Conservation (phyloP, 441 rosid species). For the Hypseocharis bilobata region DNA sequence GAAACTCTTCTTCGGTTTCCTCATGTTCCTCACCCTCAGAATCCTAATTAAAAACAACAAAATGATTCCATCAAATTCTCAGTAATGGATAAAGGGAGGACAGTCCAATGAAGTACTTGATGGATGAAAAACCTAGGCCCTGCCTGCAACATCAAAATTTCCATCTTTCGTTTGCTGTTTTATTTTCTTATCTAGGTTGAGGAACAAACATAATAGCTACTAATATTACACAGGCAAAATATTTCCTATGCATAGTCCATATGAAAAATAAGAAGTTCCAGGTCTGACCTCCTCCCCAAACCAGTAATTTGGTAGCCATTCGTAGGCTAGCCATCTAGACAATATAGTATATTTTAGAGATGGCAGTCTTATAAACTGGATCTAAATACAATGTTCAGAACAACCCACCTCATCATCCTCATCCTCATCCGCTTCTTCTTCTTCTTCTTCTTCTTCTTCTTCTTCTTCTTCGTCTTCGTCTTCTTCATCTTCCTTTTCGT, state of each 20-base stretch:
- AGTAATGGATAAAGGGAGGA: constrained; percentile 1
- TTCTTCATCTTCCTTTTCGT: constrained; percentile 45
- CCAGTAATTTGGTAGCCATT: background rate
- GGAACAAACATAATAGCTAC: background rate
- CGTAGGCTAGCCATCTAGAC: background rate
- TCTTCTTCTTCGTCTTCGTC: constrained; percentile 43
- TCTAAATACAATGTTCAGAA: constrained; percentile 1
- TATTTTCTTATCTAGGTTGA: background rate
- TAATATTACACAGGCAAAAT: no score
- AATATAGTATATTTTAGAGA: background rate
- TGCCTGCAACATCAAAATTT: constrained; percentile 5
- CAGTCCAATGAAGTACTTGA: background rate
- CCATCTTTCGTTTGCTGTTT: background rate
- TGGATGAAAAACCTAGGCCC: constrained; percentile 7
- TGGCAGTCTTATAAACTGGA: constrained; percentile 7
- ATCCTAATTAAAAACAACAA: constrained; percentile 37
- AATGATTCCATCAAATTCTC: background rate
- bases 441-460: constrained; percentile 27
- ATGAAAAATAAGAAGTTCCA: background rate
- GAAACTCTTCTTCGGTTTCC: constrained; percentile 79
- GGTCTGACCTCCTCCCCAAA: background rate
- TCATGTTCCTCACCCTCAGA: constrained; percentile 62
- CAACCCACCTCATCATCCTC: constrained; percentile 47
- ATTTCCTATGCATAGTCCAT: background rate
- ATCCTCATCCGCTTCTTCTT: constrained; percentile 34